Percentiles rank a stretch among this genome's conserved stretches.
Conservation (phyloP, 805 yeast species). For the Candida berthetii region DNA sequence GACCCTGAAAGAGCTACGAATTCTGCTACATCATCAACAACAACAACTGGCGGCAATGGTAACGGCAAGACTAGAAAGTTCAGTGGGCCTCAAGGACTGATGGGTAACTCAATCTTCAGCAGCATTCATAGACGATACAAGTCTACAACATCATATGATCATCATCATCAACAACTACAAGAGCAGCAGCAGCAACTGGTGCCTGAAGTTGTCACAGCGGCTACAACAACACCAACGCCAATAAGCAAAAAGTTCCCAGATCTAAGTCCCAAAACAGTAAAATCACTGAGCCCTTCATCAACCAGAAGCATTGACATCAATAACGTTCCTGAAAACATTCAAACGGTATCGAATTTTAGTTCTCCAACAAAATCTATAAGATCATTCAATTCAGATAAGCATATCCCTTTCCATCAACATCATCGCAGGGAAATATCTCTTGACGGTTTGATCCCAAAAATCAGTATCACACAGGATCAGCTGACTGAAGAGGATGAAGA, state of each 20-base stretch:
- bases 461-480: not conserved
- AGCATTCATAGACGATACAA: not conserved
- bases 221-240: too few species aligned
- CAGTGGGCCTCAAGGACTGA: too few species aligned
- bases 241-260: not conserved
- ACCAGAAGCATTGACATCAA: not conserved
- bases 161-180: too few species aligned
- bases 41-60: too few species aligned
- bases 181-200: too few species aligned
- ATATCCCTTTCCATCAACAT: not conserved
- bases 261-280: not conserved
- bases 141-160: too few species aligned
- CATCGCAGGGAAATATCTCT: not conserved
- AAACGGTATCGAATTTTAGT: not conserved
- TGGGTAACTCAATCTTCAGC: too few species aligned
- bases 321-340: not conserved
- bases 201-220: too few species aligned
- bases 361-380: not conserved
- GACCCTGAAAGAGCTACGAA: not conserved
- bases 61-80: too few species aligned
- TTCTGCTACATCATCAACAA: not conserved
- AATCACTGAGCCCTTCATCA: not conserved
- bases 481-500: not conserved
- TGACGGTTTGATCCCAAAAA: not conserved
- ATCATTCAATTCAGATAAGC: not conserved